These are phyloP conservation scores for Saturnispora galanensis DNA, from an alignment of 805 yeast genomes.

Conservation along the genomic window DNA sequence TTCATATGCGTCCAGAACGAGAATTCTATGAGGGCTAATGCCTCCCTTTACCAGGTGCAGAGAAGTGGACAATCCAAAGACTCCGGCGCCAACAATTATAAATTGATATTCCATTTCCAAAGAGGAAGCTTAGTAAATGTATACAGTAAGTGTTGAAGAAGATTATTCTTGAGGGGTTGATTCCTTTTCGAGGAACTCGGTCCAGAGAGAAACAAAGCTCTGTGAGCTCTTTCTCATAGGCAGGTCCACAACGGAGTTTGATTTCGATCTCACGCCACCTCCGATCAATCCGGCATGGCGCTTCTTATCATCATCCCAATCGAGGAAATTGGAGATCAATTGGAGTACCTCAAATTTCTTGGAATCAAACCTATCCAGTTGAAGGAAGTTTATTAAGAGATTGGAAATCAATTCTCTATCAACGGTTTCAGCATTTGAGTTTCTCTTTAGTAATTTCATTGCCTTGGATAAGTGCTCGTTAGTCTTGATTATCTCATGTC, in stretches of 20 bases:
- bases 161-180: slow-evolving; percentile 29
- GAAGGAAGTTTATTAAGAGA: slow-evolving; percentile 72
- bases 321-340: slow-evolving; percentile 69
- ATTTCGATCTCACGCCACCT: slow-evolving; percentile 17
- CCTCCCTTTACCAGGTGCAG: slow-evolving; percentile 25
- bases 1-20: slow-evolving; percentile 30
- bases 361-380: slow-evolving; percentile 85
- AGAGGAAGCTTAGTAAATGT: not conserved
- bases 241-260: slow-evolving; percentile 26
- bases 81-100: slow-evolving; percentile 30
- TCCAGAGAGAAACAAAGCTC: slow-evolving; percentile 64
- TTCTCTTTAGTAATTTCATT: slow-evolving; percentile 68
- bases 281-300: slow-evolving; percentile 61
- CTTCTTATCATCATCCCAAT: slow-evolving; percentile 79
- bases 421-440: slow-evolving; percentile 63
- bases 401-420: slow-evolving; percentile 87
- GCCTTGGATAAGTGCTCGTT: slow-evolving; percentile 97
- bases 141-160: not conserved
- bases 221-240: slow-evolving; percentile 23
- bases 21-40: slow-evolving; percentile 16
- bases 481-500: slow-evolving; percentile 88
- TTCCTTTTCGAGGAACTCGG: slow-evolving; percentile 69
- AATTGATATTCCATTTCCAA: not conserved
- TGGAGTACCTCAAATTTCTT: slow-evolving; percentile 89
- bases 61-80: slow-evolving; percentile 37